These are phyloP conservation scores for Candida coleopterorum DNA, from an alignment of 805 yeast species.

Conservation along the genomic window DNA sequence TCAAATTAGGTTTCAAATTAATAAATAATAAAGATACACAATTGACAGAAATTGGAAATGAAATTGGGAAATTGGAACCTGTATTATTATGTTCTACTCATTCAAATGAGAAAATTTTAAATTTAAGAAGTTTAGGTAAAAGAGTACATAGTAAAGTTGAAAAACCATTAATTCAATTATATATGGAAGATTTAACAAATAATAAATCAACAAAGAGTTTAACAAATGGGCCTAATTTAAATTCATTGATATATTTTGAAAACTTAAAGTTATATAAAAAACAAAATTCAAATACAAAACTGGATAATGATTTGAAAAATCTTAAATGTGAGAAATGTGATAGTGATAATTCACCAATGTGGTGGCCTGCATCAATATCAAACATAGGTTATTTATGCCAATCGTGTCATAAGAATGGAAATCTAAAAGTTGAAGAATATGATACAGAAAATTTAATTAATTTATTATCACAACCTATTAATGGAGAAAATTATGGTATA, in stretches of 20 bases:
- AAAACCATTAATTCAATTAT: constrained; percentile 37
- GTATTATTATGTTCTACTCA: constrained; percentile 42
- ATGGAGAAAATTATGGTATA: constrained; percentile 31
- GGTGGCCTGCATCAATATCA: constrained; percentile 24
- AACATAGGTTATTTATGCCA: constrained; percentile 20
- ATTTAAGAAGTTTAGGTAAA: constrained; percentile 27
- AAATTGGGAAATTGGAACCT: constrained; percentile 41
- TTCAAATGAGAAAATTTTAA: constrained; percentile 18
- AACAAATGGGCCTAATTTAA: constrained; percentile 28
- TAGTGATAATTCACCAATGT: constrained; percentile 28
- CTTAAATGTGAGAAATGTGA: constrained; percentile 19
- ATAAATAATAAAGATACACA: constrained; percentile 20
- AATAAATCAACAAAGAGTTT: constrained; percentile 9
- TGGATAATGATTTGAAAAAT: neutral
- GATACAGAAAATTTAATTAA: constrained; percentile 14
- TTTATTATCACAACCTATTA: constrained; percentile 24
- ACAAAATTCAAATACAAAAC: neutral
- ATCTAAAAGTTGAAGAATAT: constrained; percentile 11
- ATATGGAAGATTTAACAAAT: constrained; percentile 29
- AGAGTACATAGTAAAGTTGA: constrained; percentile 19
- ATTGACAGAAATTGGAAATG: constrained; percentile 17
- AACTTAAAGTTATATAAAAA: constrained; percentile 1
- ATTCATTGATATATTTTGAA: constrained; percentile 26
- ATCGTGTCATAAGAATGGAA: constrained; percentile 21
- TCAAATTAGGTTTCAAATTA: constrained; percentile 51